These are phyloP conservation scores for Coemansia reversa DNA, from an alignment of 192 early-diverging fungal species.

Conservation along the genomic window DNA sequence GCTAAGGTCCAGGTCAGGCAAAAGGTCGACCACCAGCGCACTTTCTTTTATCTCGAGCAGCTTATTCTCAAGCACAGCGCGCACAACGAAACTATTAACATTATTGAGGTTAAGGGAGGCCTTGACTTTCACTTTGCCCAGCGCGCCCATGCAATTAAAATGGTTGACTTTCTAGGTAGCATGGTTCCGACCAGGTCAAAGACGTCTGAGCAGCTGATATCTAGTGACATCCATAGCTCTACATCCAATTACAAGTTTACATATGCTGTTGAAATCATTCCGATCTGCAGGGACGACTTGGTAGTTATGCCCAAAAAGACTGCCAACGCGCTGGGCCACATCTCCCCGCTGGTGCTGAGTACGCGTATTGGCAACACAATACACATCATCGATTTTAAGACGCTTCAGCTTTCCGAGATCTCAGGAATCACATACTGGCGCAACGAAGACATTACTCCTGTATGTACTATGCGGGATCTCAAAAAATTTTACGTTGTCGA, in stretches of 20 bases:
- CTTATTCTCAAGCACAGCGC: conserved; percentile 97
- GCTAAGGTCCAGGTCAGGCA: conserved; percentile 97
- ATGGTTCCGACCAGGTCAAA: conserved; percentile 87
- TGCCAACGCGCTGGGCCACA: conserved; percentile 81
- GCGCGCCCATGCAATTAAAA: conserved; percentile 88
- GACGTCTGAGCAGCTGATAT: conserved; percentile 93
- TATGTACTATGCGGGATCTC: conserved; percentile 78
- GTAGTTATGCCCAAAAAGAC: conserved; percentile 82
- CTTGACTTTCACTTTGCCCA: conserved; percentile 95
- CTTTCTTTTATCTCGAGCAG: conserved; percentile 98
- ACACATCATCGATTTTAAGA: conserved; percentile 84
- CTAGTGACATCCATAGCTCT: conserved; percentile 87
- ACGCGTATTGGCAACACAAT: conserved; percentile 85
- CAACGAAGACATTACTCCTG: conserved; percentile 64
- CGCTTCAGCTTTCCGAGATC: conserved; percentile 73
- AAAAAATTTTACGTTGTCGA: conserved; percentile 96
- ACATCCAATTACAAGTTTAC: conserved; percentile 96
- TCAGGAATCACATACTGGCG: conserved; percentile 81
- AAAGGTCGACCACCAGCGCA: conserved; percentile 97
- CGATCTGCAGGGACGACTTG: conserved; percentile 96
- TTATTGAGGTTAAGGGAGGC: conserved; percentile 94
- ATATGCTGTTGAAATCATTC: conserved; percentile 93
- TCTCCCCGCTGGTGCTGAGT: conserved; percentile 80
- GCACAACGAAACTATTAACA: conserved; percentile 96
- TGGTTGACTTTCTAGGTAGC: conserved; percentile 89